These are phyloP conservation scores for Suillus paluster DNA, from an alignment of 768 basidiomycete genomes.

Conservation along the genomic window DNA sequence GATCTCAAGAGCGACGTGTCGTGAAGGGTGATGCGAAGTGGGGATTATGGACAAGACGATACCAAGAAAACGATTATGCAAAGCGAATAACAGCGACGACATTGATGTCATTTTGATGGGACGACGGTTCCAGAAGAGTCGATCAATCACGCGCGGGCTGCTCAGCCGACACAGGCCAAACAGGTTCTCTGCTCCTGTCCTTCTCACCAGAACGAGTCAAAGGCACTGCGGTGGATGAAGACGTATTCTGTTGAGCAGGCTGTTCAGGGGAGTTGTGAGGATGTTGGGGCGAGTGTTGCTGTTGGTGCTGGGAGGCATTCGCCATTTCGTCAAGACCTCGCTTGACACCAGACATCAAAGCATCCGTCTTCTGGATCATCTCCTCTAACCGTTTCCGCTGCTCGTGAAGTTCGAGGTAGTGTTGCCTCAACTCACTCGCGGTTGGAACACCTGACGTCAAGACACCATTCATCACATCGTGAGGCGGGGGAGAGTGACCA, in stretches of 20 bases:
- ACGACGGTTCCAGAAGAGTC: background rate
- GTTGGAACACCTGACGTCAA: conserved; percentile 44
- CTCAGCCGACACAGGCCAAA: conserved; percentile 35
- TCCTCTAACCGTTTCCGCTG: conserved; percentile 71
- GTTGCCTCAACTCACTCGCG: conserved; percentile 67
- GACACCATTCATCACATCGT: conserved; percentile 35
- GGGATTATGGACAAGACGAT: conserved; percentile 31
- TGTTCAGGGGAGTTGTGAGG: conserved; percentile 29
- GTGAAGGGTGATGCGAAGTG: conserved; percentile 23
- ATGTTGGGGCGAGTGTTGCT: conserved; percentile 28
- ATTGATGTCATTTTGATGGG: conserved; percentile 5
- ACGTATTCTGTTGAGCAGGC: conserved; percentile 26
- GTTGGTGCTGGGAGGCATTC: conserved; percentile 33
- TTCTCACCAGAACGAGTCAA: conserved; percentile 30
- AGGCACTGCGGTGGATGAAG: conserved; percentile 20
- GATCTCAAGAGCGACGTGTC: conserved; percentile 17
- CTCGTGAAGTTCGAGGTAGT: conserved; percentile 67
- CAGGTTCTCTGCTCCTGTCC: conserved; percentile 31
- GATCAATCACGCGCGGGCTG: conserved; percentile 29
- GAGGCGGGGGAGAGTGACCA: conserved; percentile 40
- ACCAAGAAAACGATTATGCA: conserved; percentile 33
- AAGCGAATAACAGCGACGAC: conserved; percentile 14
- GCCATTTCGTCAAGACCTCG: conserved; percentile 80
- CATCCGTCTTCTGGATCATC: conserved; percentile 75
- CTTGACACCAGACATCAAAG: conserved; percentile 72